Conservation (phyloP, 83 land plant genomes). For the Picea engelmannii region DNA sequence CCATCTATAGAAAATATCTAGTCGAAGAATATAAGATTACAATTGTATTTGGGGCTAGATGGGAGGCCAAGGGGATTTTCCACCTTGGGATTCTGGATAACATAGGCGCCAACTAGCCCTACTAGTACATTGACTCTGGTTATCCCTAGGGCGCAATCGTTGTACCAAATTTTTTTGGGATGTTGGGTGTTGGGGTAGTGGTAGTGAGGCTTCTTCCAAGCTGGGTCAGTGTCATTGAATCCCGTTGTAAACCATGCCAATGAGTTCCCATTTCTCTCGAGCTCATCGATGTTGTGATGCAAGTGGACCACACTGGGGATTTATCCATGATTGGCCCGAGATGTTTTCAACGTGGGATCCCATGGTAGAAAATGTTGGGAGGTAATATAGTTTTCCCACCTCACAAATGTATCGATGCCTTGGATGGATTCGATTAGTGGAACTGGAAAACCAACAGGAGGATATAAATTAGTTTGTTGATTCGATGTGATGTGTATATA, state of each 20-base stretch:
- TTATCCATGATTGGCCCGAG: slow-evolving; percentile 19
- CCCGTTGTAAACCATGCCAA: slow-evolving; percentile 21
- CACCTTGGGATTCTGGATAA: background rate
- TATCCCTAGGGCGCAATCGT: too few relatives aligned
- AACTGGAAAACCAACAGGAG: slow-evolving; percentile 43
- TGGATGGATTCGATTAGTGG: slow-evolving; percentile 75
- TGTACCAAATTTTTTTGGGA: too few relatives aligned
- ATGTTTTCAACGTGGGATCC: slow-evolving; percentile 14
- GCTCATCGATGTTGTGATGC: slow-evolving; percentile 21
- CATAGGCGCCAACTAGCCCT: too few relatives aligned
- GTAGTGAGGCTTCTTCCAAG: slow-evolving; percentile 20
- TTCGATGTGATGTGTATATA: too few relatives aligned
- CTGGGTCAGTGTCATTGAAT: slow-evolving; percentile 20
- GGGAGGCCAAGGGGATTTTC: slow-evolving; percentile 21
- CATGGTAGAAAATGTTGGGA: slow-evolving; percentile 15
- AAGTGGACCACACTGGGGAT: slow-evolving; percentile 25
- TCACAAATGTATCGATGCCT: slow-evolving; percentile 12
- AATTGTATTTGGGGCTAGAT: slow-evolving; percentile 43
- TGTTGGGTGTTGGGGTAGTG: too few relatives aligned
- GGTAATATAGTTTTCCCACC: slow-evolving; percentile 64
- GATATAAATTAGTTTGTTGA: too few relatives aligned
- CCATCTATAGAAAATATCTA: slow-evolving; percentile 63
- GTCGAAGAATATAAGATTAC: slow-evolving; percentile 60
- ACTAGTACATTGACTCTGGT: too few relatives aligned
- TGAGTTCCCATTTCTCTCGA: slow-evolving; percentile 22